These are phyloP conservation scores for Microcyclospora pomicola DNA, from an alignment of 2,329 filamentous ascomycete genomes.

Conservation along the genomic window DNA sequence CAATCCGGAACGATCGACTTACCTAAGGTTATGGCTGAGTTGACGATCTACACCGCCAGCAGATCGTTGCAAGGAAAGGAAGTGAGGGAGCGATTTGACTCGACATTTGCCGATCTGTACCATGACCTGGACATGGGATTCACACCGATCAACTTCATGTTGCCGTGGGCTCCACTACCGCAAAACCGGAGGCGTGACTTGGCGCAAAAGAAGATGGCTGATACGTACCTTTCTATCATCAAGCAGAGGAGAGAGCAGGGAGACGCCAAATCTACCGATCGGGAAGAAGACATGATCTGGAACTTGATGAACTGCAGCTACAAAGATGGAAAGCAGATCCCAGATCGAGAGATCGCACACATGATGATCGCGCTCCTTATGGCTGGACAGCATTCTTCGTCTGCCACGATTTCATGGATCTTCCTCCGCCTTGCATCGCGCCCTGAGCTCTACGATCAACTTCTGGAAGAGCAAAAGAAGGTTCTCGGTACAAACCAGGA, in stretches of 20 bases:
- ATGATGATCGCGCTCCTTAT: conserved; percentile 92
- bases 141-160: conserved; percentile 76
- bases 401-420: conserved; percentile 74
- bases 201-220: conserved; percentile 66
- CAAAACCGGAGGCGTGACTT: conserved; percentile 71
- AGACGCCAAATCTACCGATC: conserved; percentile 10
- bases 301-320: conserved; percentile 76
- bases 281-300: conserved; percentile 66
- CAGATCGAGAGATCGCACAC: conserved; percentile 73
- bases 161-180: conserved; percentile 79
- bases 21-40: conserved; percentile 62
- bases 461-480: conserved; percentile 67
- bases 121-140: conserved; percentile 87
- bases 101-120: conserved; percentile 66
- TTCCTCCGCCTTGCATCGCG: conserved; percentile 65
- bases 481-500: conserved; percentile 51
- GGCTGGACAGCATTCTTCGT: conserved; percentile 82
- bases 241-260: conserved; percentile 48
- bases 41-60: conserved; percentile 82
- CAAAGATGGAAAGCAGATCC: conserved; percentile 67
- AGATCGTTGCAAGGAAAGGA: conserved; percentile 74
- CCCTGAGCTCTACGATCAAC: conserved; percentile 64
- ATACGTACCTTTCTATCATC: conserved; percentile 74
- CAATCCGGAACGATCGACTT: conserved; percentile 52
- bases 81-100: conserved; percentile 67